Evolutionary conservation across 2,329 filamentous ascomycete genomes (phyloP).

Genomic region (Fusarium camptoceras): DNA sequence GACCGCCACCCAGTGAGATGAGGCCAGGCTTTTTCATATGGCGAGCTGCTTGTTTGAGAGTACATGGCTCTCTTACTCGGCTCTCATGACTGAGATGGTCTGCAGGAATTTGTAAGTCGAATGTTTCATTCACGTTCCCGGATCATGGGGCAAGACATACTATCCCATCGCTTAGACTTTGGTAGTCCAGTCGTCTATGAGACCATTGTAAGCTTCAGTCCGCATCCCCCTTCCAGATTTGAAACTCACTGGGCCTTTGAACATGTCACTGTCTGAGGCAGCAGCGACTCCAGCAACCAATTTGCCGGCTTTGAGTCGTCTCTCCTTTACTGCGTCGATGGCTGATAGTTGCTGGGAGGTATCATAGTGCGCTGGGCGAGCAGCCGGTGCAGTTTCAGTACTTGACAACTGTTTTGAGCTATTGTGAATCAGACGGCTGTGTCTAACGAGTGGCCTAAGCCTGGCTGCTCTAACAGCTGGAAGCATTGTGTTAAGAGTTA

Average conservation of each 20-base stretch:
- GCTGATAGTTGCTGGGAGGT: constrained; percentile 42
- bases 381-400: constrained; percentile 44
- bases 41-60: constrained; percentile 85
- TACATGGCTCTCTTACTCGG: constrained; percentile 70
- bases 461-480: constrained; percentile 38
- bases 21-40: constrained; percentile 84
- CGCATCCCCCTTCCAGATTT: not conserved
- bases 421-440: constrained; percentile 35
- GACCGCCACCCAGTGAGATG: constrained; percentile 90
- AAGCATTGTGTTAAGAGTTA: constrained; percentile 31
- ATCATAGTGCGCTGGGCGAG: constrained; percentile 42
- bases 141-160: constrained; percentile 64
- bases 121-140: not conserved
- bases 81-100: constrained; percentile 73
- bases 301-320: constrained; percentile 76
- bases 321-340: constrained; percentile 49
- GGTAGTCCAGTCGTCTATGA: constrained; percentile 67
- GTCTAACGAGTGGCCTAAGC: constrained; percentile 20
- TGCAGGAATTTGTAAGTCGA: constrained; percentile 44
- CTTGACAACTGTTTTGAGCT: constrained; percentile 35
- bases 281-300: constrained; percentile 82
- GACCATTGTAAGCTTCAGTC: not conserved
- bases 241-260: constrained; percentile 75
- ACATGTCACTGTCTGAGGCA: constrained; percentile 81
- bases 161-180: constrained; percentile 84